Percentiles rank a stretch among this genome's conserved stretches.
phyloP scores from a whole-genome alignment of 805 yeast species.

The Wickerhamiella occidentalis region DNA sequence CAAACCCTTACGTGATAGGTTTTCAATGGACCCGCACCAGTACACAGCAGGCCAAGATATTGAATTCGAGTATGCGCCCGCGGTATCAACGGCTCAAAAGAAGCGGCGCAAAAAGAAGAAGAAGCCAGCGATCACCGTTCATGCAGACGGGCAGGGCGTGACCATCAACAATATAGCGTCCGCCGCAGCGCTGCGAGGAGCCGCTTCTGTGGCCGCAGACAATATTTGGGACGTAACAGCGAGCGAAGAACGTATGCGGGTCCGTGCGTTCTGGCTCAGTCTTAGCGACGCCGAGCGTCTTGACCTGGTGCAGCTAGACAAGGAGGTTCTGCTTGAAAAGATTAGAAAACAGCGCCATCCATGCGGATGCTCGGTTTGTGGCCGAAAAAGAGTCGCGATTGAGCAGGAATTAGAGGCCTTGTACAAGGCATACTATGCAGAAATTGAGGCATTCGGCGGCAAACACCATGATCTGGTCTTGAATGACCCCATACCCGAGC shows the following conservation, averaged over 20 bases:
- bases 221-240: constrained; percentile 35
- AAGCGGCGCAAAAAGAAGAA: constrained; percentile 19
- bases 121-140: constrained; percentile 33
- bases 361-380: constrained; percentile 71
- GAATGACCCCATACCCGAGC: constrained; percentile 7
- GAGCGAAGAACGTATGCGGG: constrained; percentile 40
- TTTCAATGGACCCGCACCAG: constrained; percentile 8
- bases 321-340: constrained; percentile 51
- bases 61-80: constrained; percentile 3
- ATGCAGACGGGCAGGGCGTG: constrained; percentile 54
- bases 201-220: constrained; percentile 4
- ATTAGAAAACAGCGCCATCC: constrained; percentile 44
- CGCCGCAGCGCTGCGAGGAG: constrained; percentile 3
- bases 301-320: constrained; percentile 52
- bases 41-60: constrained; percentile 11
- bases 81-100: constrained; percentile 1
- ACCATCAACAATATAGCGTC: constrained; percentile 45
- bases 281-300: constrained; percentile 49
- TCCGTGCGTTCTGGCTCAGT: constrained; percentile 54
- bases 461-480: neutral
- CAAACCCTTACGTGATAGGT: constrained; percentile 4
- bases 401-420: constrained; percentile 67
- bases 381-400: constrained; percentile 54
- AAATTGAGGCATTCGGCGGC: constrained; percentile 27
- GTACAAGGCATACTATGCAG: constrained; percentile 55